phyloP scores from a whole-genome alignment of 106 monocot genomes.

The Ottelia alismoides region DNA sequence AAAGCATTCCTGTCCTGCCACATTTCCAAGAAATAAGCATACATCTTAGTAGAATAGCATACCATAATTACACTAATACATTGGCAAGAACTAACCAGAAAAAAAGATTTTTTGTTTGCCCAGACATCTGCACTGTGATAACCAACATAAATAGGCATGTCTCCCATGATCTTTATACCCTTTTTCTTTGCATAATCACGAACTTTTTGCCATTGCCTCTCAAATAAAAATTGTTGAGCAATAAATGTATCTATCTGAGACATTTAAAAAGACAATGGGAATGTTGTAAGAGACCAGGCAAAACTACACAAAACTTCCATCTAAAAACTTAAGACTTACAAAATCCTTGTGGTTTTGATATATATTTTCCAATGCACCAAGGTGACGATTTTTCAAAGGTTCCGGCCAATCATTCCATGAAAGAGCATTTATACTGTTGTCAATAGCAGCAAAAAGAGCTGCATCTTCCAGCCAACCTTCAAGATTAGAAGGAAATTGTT shows the following conservation, averaged over 20 bases:
- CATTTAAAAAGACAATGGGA: constrained; percentile 19
- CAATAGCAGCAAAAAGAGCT: constrained; percentile 98
- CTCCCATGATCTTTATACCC: constrained; percentile 90
- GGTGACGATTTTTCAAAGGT: constrained; percentile 79
- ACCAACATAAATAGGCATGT: constrained; percentile 99
- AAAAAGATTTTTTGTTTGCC: constrained; percentile 89
- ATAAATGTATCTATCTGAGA: constrained; percentile 86
- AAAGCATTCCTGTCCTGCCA: constrained; percentile 72
- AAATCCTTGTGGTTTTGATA: constrained; percentile 62
- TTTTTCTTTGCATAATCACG: constrained; percentile 49
- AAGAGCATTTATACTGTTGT: constrained; percentile 39
- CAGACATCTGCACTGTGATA: constrained; percentile 99
- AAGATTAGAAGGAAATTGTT: too few species aligned
- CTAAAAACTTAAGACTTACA: too few species aligned
- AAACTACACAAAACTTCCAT: neutral
- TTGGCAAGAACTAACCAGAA: constrained; percentile 39
- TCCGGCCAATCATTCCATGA: constrained; percentile 95
- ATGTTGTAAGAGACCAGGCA: too few species aligned
- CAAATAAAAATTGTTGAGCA: constrained; percentile 91
- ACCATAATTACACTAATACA: too few species aligned
- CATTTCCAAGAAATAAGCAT: neutral
- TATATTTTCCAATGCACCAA: constrained; percentile 65
- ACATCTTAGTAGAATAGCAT: neutral
- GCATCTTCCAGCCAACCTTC: constrained; percentile 99
- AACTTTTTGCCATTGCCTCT: constrained; percentile 87